Percentiles rank a stretch among this genome's conserved stretches.
Conservation (phyloP, 805 yeast genomes). For the Candida sonorensis region DNA sequence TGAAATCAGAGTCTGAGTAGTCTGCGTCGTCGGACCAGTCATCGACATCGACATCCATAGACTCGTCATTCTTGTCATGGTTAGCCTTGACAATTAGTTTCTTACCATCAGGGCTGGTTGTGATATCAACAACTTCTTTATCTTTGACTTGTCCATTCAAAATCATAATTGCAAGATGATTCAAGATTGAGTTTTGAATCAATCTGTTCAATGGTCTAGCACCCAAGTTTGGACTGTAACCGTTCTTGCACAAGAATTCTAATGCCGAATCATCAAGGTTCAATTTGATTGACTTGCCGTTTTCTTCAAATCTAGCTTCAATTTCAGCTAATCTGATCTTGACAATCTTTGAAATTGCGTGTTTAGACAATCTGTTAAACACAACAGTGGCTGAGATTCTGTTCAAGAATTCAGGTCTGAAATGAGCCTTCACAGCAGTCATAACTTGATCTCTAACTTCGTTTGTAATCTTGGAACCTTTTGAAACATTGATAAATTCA, state of each 20-base stretch:
- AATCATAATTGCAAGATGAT: conserved; percentile 81
- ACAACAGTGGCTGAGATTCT: conserved; percentile 91
- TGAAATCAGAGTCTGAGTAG: conserved; percentile 45
- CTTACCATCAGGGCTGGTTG: conserved; percentile 45
- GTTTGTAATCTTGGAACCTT: conserved; percentile 55
- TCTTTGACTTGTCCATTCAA: conserved; percentile 82
- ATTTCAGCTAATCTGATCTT: conserved; percentile 78
- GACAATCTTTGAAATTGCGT: conserved; percentile 89
- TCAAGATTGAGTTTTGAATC: conserved; percentile 82
- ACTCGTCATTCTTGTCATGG: conserved; percentile 56
- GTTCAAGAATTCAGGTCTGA: conserved; percentile 96
- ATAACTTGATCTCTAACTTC: conserved; percentile 73
- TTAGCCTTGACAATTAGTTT: conserved; percentile 72
- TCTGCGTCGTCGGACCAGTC: conserved; percentile 61
- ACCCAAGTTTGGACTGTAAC: conserved; percentile 91
- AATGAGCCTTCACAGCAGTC: conserved; percentile 78
- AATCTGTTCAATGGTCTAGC: conserved; percentile 94
- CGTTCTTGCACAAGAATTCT: conserved; percentile 75
- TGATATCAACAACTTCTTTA: conserved; percentile 76
- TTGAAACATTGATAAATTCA: conserved; percentile 64
- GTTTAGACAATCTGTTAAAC: conserved; percentile 86
- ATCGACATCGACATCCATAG: conserved; percentile 50
- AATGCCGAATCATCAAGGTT: conserved; percentile 70
- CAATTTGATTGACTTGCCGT: conserved; percentile 71
- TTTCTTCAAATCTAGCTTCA: conserved; percentile 75